Conservation (phyloP, 345 rosid species). For the Aethionema arabicum region DNA sequence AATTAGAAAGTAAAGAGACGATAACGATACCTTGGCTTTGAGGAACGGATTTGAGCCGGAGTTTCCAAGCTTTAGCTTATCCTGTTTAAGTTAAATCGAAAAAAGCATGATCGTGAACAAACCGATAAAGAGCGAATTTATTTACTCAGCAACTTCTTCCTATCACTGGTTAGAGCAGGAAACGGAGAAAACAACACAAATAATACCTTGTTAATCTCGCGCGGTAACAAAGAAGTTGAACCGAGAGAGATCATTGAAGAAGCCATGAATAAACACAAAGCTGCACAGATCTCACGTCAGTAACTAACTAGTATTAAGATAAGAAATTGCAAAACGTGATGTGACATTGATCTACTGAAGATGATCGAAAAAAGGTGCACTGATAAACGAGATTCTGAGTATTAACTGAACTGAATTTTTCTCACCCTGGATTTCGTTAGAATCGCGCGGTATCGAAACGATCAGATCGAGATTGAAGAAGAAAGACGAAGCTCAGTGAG, state of each 20-base stretch:
- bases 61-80: conserved; percentile 59
- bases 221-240: conserved; percentile 51
- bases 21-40: conserved; percentile 55
- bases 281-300: conserved; percentile 32
- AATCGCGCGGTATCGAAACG: conserved; percentile 14
- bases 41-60: conserved; percentile 40
- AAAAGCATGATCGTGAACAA: background rate
- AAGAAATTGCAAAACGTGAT: conserved; percentile 15
- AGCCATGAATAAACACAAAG: conserved; percentile 45
- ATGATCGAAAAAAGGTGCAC: background rate
- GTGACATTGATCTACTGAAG: conserved; percentile 16
- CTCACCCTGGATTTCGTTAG: conserved; percentile 8
- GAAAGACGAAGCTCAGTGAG: background rate
- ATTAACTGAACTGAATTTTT: background rate
- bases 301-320: conserved; percentile 4
- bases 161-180: background rate
- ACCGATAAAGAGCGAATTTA: background rate
- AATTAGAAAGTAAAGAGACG: conserved; percentile 1
- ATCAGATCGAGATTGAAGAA: conserved; percentile 32
- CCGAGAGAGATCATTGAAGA: conserved; percentile 61
- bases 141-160: background rate
- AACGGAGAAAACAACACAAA: conserved; percentile 2
- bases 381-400: background rate
- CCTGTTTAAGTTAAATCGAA: conserved; percentile 40
- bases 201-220: conserved; percentile 56